Base-by-base conservation (phyloP, 495 filamentous ascomycete species). In the Podospora anserina region DNA sequence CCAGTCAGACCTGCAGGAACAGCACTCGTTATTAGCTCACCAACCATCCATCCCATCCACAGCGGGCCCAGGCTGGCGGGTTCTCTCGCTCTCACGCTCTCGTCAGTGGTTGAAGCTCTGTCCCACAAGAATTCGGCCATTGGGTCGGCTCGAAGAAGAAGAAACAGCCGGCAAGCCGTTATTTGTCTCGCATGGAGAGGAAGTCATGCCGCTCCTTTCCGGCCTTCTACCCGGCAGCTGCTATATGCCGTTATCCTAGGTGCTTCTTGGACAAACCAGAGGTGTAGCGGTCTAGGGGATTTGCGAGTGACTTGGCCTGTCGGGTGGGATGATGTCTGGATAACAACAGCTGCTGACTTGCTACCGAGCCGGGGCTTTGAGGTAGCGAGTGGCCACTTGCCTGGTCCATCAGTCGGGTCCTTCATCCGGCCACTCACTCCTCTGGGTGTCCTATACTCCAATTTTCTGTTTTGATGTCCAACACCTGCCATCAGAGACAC, bases 131-230 rank as follows among this genome's bases (percentile, higher is more conserved):
- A 15, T n/a, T 26, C 5, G 23, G n/a, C 55, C 55, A 58, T 58
- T 58, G n/a, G 39, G 39, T 49, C 39, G 39, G 39, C 39, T 49
- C 39, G 39, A 49, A 49, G 39, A 49, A 49, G 39, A 49, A 49
- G 39, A 49, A 49, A 49, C 39, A 49, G 39, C 39, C 39, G 55
- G 55, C 55, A 26, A 58, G 30, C 39, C 55, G 55, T 9, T 26
- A 26, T 58, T 58, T 19, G 55, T 26, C 55, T 58, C 55, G 55
- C 55, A 58, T 58, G 55, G 55, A 5, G n/a, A 20, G 55, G 27
- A 72, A 72, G 76, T 76, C 76, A 77, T 74, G 70, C 71, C 68
- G 66, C 69, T 61, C 59, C 73, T 65, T 71, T 67, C 76, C 75
- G 54, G 69, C 69, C 59, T 55, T 32, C 20, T 61, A 66, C 63